A percentile compares a stretch with the other conserved stretches of the same genome.
phyloP scores from a whole-genome alignment of 2,329 filamentous ascomycete genomes.

The Bimuria novae-zelandiae region DNA sequence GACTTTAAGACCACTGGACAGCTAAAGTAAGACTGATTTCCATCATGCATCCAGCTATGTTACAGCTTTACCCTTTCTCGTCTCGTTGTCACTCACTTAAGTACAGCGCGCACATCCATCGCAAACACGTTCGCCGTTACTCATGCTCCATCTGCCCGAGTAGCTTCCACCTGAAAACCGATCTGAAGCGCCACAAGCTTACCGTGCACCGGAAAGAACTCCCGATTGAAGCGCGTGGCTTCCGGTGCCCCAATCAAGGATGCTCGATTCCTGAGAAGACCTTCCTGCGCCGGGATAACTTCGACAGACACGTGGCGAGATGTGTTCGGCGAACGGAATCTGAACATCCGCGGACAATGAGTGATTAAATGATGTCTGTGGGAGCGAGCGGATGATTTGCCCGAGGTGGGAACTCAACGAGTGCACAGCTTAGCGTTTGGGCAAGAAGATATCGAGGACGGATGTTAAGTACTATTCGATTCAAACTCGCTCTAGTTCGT shows the following conservation, averaged over 20 bases:
- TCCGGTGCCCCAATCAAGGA: constrained; percentile 12
- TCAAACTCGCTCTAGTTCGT: too few species aligned
- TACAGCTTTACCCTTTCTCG: background rate
- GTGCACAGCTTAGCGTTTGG: too few species aligned
- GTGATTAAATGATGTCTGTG: background rate
- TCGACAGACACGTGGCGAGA: constrained; percentile 16
- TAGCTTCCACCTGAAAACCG: constrained; percentile 17
- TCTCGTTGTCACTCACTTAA: background rate
- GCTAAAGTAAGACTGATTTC: constrained; percentile 14
- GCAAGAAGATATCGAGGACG: too few species aligned
- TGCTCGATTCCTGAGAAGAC: constrained; percentile 15
- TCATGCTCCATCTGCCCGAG: constrained; percentile 13
- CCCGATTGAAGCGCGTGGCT: constrained; percentile 3
- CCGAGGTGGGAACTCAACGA: too few species aligned
- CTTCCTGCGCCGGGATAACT: constrained; percentile 19
- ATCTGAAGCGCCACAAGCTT: constrained; percentile 17
- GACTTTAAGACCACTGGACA: constrained; percentile 9
- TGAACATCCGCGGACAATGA: background rate
- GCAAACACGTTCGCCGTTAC: constrained; percentile 20
- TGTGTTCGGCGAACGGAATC: constrained; percentile 5
- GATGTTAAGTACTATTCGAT: too few species aligned
- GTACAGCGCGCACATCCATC: constrained; percentile 19
- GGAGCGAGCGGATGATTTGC: too few species aligned
- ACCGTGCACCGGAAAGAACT: constrained; percentile 16
- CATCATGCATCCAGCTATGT: background rate